phyloP scores from a whole-genome alignment of 2,329 filamentous ascomycete genomes.

The Ophidiomyces ophidiicola region DNA sequence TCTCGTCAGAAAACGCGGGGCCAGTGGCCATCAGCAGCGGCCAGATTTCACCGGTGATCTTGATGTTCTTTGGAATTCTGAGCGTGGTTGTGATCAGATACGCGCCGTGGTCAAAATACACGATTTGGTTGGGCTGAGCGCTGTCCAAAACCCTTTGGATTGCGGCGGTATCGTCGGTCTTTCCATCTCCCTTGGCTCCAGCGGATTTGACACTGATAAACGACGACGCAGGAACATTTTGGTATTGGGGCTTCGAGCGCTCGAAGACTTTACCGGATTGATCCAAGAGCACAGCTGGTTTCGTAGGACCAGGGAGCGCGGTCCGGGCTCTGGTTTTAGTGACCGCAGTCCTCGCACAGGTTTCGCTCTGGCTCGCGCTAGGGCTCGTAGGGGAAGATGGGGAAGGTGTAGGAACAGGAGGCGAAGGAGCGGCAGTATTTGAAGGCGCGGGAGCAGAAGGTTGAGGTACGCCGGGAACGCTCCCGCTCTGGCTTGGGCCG shows the following conservation, averaged over 20 bases:
- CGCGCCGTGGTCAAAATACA: slow-evolving; percentile 54
- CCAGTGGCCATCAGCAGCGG: slow-evolving; percentile 78
- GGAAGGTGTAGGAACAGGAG: slow-evolving; percentile 15
- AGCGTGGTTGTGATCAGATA: slow-evolving; percentile 51
- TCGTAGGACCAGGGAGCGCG: slow-evolving; percentile 43
- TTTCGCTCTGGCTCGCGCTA: slow-evolving; percentile 2
- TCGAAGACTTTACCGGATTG: slow-evolving; percentile 60
- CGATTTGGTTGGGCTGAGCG: slow-evolving; percentile 44
- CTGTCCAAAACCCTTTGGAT: slow-evolving; percentile 68
- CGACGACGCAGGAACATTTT: slow-evolving; percentile 48
- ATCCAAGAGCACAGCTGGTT: slow-evolving; percentile 56
- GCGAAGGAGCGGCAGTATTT: slow-evolving; percentile 7
- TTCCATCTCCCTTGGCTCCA: slow-evolving; percentile 79
- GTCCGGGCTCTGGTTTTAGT: slow-evolving; percentile 45
- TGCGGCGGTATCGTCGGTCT: slow-evolving; percentile 72
- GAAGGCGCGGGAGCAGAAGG: slow-evolving; percentile 6
- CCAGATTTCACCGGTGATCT: slow-evolving; percentile 86
- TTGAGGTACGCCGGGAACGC: slow-evolving; percentile 10
- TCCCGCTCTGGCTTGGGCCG: background rate
- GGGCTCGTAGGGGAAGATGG: slow-evolving; percentile 8
- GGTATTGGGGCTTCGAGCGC: slow-evolving; percentile 81
- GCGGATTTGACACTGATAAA: slow-evolving; percentile 74
- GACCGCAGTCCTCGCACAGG: slow-evolving; percentile 23
- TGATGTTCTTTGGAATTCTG: slow-evolving; percentile 58
- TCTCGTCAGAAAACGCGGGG: slow-evolving; percentile 56